Conservation (phyloP, 495 filamentous ascomycete genomes). For the Hypoxylon fragiforme region DNA sequence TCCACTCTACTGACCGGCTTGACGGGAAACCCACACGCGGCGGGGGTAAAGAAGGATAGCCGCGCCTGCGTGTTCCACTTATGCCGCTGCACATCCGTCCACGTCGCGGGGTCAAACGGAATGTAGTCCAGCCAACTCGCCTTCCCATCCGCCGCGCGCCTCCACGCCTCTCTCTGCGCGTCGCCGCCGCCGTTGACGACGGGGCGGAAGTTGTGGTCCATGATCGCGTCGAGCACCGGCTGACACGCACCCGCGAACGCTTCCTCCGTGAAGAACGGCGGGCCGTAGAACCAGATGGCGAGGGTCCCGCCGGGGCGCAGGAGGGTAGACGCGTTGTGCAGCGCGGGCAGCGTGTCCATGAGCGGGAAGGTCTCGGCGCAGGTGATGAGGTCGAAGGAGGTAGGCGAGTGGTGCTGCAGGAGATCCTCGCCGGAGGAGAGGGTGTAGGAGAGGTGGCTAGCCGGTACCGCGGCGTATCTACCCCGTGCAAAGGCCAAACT, state of each 20-base stretch:
- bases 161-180: background rate
- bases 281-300: conserved; percentile 41
- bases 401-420: conserved; percentile 5
- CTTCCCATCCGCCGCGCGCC: conserved; percentile 24
- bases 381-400: conserved; percentile 33
- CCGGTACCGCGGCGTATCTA: background rate
- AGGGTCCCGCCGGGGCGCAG: conserved; percentile 36
- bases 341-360: conserved; percentile 31
- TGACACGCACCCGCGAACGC: conserved; percentile 8
- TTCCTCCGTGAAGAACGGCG: conserved; percentile 30
- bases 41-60: conserved; percentile 20
- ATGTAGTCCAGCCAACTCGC: conserved; percentile 36
- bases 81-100: conserved; percentile 27
- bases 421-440: conserved; percentile 28
- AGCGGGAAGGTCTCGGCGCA: conserved; percentile 34
- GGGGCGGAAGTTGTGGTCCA: conserved; percentile 17
- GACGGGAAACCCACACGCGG: conserved; percentile 13
- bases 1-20: background rate
- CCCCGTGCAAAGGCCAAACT: conserved; percentile 25
- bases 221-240: conserved; percentile 22
- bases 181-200: conserved; percentile 22
- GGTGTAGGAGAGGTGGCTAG: conserved; percentile 14
- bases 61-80: conserved; percentile 35
- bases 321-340: conserved; percentile 23
- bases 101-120: conserved; percentile 11